Conservation (phyloP, 2,329 filamentous ascomycete species). For the Pseudogymnoascus sp. region DNA sequence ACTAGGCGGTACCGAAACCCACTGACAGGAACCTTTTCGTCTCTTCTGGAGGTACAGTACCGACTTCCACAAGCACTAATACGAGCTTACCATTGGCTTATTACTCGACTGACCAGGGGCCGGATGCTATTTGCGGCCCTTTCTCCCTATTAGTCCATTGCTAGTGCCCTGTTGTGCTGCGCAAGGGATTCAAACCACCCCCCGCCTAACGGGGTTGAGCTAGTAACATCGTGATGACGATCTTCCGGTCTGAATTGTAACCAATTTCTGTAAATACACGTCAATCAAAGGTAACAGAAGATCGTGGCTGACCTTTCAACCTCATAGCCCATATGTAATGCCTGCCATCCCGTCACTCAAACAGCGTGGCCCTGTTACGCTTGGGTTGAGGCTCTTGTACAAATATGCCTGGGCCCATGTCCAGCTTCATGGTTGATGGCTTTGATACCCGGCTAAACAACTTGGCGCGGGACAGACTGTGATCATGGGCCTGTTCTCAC, state of each 20-base stretch:
- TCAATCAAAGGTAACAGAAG: constrained; percentile 5
- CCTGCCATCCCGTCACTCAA: neutral
- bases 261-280: constrained; percentile 1
- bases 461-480: neutral
- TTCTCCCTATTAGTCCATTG: constrained; percentile 3
- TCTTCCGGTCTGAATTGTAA: neutral
- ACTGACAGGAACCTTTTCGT: constrained; percentile 7
- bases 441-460: neutral
- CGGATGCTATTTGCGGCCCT: constrained; percentile 3
- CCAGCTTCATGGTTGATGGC: neutral
- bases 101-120: neutral
- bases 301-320: constrained; percentile 2
- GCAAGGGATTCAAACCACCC: neutral
- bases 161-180: neutral
- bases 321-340: neutral
- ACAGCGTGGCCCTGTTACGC: neutral
- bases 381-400: constrained; percentile 1
- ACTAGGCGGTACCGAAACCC: neutral
- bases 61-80: neutral
- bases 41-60: constrained; percentile 1
- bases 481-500: neutral
- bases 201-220: neutral
- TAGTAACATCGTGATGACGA: constrained; percentile 9
- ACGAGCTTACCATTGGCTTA: neutral
- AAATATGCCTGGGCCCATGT: neutral